Evolutionary conservation across 202 grass and related monocot genomes (phyloP).

Genomic region (Digitaria exilis): DNA sequence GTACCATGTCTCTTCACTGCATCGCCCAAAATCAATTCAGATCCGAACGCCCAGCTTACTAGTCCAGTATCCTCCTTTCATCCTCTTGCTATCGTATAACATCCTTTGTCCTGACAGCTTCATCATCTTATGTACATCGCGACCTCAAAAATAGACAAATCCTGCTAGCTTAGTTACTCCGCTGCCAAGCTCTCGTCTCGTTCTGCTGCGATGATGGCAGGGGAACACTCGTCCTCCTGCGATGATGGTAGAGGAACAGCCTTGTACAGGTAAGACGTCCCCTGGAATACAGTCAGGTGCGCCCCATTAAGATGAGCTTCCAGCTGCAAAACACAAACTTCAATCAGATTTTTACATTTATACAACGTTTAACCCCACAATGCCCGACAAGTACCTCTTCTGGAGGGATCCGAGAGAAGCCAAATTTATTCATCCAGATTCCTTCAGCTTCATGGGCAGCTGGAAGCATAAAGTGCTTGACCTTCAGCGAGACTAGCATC

Average conservation of each 20-base stretch:
- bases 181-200: background rate
- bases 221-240: slow-evolving; percentile 29
- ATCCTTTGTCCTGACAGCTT: slow-evolving; percentile 41
- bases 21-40: background rate
- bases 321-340: slow-evolving; percentile 47
- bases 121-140: slow-evolving; percentile 46
- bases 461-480: slow-evolving; percentile 87
- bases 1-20: background rate
- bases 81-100: slow-evolving; percentile 31
- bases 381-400: slow-evolving; percentile 71
- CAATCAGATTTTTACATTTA: slow-evolving; percentile 6
- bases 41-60: background rate
- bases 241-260: slow-evolving; percentile 40
- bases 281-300: slow-evolving; percentile 74
- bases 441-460: slow-evolving; percentile 91
- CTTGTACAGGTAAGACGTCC: slow-evolving; percentile 79
- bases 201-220: background rate
- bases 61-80: slow-evolving; percentile 11
- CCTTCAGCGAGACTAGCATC: slow-evolving; percentile 62
- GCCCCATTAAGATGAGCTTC: slow-evolving; percentile 74
- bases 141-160: slow-evolving; percentile 30
- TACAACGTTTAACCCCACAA: background rate
- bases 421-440: slow-evolving; percentile 97
- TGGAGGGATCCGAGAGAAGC: slow-evolving; percentile 70
- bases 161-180: slow-evolving; percentile 7